Base-by-base conservation (phyloP, 140 eudicot species). In the Eryngium alpinum region DNA sequence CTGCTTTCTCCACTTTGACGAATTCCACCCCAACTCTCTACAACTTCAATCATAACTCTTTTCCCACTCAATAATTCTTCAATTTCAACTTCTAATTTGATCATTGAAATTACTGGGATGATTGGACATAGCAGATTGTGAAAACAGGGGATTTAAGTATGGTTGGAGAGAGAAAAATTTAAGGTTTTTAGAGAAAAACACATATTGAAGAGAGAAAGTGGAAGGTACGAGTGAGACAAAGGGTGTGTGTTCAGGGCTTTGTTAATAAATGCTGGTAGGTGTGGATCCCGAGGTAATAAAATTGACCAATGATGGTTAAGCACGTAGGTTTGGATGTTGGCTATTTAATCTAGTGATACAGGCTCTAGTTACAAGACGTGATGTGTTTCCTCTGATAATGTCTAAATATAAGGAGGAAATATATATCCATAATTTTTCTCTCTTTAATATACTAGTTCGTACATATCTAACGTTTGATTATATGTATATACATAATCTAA, bases 1-100 rank as follows among this genome's bases (percentile, higher is more conserved):
- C 92, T 87, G 56, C 90, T 87, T 9, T 83, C 87, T 4, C 89
- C 93, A 56, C 89, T 75, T 5, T 75, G 65, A 62, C 77, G 79
- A 52, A 81, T 24, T 16, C 78, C 85, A 10, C 81, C 43, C 1
- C 84, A 79, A 73, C 88, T 86, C 81, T 73, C 89, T 78, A 88
- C 84, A n/a, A 79, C 84, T 79, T 88, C 87, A 70, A 81, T 77
- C 91, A 88, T 88, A 1, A 22, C 67, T 60, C 11, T 6, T 6
- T 11, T 22, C 24, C 18, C 19, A 16, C 9, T 31, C 49, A 70
- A 3, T 6, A 38, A 72, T 77, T 77, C 80, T 59, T 2, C 17
- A 22, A 73, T 79, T 9, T 43, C 52, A 66, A 59, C 4, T 44
- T 24, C 17, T 9, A 21, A 11, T 46, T 19, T 49, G 12, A 44